These are phyloP conservation scores for Fistulifera pelliculosa DNA, from an alignment of 108 stramenopile species.

Conservation along the genomic window DNA sequence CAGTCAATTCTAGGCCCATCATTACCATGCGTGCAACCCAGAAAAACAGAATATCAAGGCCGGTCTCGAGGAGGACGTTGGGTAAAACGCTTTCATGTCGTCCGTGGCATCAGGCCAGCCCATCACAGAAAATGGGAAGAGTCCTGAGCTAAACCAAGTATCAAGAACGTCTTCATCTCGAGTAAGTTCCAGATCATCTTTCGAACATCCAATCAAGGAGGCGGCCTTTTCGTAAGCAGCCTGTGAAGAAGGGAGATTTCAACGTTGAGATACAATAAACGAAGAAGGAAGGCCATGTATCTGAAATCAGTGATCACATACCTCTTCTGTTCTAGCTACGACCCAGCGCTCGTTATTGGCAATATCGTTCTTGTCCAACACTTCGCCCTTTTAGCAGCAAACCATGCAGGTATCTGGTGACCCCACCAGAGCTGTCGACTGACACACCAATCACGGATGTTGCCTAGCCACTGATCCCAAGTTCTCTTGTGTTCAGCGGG, in stretches of 20 bases:
- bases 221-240: constrained; percentile 83
- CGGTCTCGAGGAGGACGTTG: constrained; percentile 98
- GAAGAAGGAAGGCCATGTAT: too few species aligned
- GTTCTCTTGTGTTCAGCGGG: constrained; percentile 92
- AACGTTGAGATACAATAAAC: neutral
- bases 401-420: constrained; percentile 99
- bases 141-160: constrained; percentile 98
- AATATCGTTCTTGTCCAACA: constrained; percentile 69
- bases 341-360: constrained; percentile 90
- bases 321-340: constrained; percentile 87
- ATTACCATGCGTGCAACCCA: constrained; percentile 99
- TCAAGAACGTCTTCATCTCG: constrained; percentile 98
- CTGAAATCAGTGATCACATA: too few species aligned
- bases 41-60: constrained; percentile 99
- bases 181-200: constrained; percentile 72
- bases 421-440: constrained; percentile 99
- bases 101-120: constrained; percentile 95
- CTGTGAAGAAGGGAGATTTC: constrained; percentile 1
- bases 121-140: constrained; percentile 99
- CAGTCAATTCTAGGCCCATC: constrained; percentile 98
- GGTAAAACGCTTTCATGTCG: constrained; percentile 96
- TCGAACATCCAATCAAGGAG: constrained; percentile 61
- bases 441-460: constrained; percentile 98
- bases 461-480: constrained; percentile 97
- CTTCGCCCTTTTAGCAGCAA: constrained; percentile 79